Evolutionary conservation across 768 basidiomycete species (phyloP).

Genomic region (Trichaptum fuscoviolaceum): DNA sequence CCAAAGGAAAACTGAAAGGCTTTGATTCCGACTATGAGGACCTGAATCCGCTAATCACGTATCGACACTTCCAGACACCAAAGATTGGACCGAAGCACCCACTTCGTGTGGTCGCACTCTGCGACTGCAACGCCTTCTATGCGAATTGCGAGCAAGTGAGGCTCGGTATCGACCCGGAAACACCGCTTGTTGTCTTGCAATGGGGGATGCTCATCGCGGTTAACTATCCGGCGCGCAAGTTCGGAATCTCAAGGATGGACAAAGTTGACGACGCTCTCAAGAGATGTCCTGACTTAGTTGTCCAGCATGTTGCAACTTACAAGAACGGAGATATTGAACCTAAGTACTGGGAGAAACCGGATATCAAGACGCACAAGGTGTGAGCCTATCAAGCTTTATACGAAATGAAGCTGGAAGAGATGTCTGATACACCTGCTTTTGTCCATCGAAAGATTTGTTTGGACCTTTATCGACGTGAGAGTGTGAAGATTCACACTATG

Average conservation of each 20-base stretch:
- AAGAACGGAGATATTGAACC: constrained; percentile 83
- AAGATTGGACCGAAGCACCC: constrained; percentile 70
- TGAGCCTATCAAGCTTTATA: constrained; percentile 5
- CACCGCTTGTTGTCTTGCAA: constrained; percentile 78
- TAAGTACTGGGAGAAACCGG: constrained; percentile 87
- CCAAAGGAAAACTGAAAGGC: constrained; percentile 53
- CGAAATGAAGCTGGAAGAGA: neutral
- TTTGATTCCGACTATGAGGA: constrained; percentile 48
- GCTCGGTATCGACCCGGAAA: constrained; percentile 53
- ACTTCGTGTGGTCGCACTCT: constrained; percentile 80
- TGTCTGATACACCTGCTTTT: constrained; percentile 1
- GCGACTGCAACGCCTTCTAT: constrained; percentile 88
- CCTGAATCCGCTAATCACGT: constrained; percentile 65
- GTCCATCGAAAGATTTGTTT: constrained; percentile 66
- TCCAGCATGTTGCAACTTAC: constrained; percentile 95
- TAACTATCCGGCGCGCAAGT: constrained; percentile 91
- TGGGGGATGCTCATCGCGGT: constrained; percentile 91
- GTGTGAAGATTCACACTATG: constrained; percentile 74
- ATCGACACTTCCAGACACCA: constrained; percentile 67
- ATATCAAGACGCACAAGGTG: constrained; percentile 91
- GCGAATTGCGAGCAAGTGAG: constrained; percentile 82
- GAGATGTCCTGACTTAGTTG: constrained; percentile 76
- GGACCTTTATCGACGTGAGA: constrained; percentile 90
- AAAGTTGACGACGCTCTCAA: constrained; percentile 77
- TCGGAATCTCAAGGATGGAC: constrained; percentile 90